Evolutionary conservation across 1,284 basidiomycete species (phyloP), one percentile per base, ranked within the genome.

Genomic region (Ceratobasidium sp.): DNA sequence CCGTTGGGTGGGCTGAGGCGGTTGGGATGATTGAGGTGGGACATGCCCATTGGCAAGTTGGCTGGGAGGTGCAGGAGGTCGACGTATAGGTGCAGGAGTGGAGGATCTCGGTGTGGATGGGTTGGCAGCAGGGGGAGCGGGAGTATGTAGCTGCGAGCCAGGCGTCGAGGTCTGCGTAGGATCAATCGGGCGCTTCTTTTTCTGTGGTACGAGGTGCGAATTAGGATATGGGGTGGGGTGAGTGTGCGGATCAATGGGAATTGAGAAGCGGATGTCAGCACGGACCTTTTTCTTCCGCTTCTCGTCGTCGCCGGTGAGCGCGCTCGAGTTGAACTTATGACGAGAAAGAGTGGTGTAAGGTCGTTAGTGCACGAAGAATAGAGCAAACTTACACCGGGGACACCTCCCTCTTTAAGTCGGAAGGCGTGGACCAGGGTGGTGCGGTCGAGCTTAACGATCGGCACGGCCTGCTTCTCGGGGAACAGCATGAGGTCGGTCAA

Each of bases 171-270:
- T 23, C 50, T 67, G 64, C 2, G 64, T 54, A 54, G 64, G 64
- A 50, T 67, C 64, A 49, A 67, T 67, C 38, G 64, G 64, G 64
- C 64, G 64, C 64, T 67, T 67, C 64, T 67, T 67, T 67, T 67
- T 67, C 64, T 67, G 35, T 9, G 41, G 43, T 44, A 44, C 38
- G 41, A 50, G 35, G 61, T 8, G 57, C 38, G 50, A 52, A 55
- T 55, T 52, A 41, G 8, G 49, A 55, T 55, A 55, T 26, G 47
- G 62, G 49, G n/a, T n/a, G n/a, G n/a, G 43, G 49, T 67, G 52
- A 55, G 64, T 35, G 50, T 21, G 46, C 64, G 64, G 64, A 67
- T 67, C 64, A 67, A 67, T 67, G 64, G 32, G 21, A 66, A 46
- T 32, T 58, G 35, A 43, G 38, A 67, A 55, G 43, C 50, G 7